Base-by-base conservation (phyloP, 2,329 filamentous ascomycete genomes). In the Colletotrichum sp. region DNA sequence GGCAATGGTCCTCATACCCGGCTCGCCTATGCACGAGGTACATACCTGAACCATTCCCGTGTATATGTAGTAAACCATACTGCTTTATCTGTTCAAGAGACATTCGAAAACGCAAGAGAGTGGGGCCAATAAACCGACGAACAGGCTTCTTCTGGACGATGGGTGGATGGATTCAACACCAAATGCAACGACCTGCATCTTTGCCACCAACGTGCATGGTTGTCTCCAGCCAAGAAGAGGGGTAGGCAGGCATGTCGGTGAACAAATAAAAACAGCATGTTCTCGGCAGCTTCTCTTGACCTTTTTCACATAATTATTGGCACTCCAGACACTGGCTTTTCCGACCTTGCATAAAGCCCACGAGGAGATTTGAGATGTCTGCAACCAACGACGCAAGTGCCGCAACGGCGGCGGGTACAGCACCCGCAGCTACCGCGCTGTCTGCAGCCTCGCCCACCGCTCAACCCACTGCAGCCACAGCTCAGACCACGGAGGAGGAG, bases 221-320 rank as follows among this genome's bases (percentile, higher is more conserved):
- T 48, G 43, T 48, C 43, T 48, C 43, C 43, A 22, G n/a, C 43
- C 43, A 48, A 48, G 43, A n/a, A 48, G 43, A 48, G 43, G 43
- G 43, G 43, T 48, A 48, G 1, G 13, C 43, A 48, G 18, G 43
- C 43, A 13, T 48, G n/a, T 22, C 6, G 43, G 43, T 48, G 43
- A 48, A 1, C 43, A 48, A 0, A 48, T 48, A 48, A 1, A 48
- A 48, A n/a, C 36, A 48, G 43, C n/a, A 48, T 48, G 18, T 0
- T 48, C 43, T 48, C 43, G 5, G 10, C 0, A 48, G 43, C 10
- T 22, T 48, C 18, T 48, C 18, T 4, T 48, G 6, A 1, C 2
- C 12, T 48, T 48, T 9, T 48, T 48, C 36, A 43, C 8, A 39
- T 5, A 39, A 39, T 39, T 5, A 39, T 39, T 39, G 36, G 15